phyloP scores from a whole-genome alignment of 768 basidiomycete species.

The Tulasnella sp. region DNA sequence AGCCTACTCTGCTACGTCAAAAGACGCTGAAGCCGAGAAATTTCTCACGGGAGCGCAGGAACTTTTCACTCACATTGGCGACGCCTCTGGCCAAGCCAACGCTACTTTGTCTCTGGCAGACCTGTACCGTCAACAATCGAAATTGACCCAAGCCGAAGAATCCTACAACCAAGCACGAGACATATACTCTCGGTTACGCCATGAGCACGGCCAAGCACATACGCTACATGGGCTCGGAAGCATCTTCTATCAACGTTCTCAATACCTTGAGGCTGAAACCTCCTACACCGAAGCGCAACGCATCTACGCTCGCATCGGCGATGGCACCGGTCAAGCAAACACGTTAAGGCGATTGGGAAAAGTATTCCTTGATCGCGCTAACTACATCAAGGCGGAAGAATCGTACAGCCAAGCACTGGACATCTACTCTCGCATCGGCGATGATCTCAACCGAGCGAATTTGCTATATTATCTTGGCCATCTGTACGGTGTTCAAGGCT shows the following conservation, averaged over 20 bases:
- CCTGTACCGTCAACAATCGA: neutral
- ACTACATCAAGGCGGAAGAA: neutral
- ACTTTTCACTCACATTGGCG: neutral
- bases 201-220: neutral
- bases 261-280: neutral
- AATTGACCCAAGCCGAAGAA: neutral
- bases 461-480: no score
- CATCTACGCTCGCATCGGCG: neutral
- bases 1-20: neutral
- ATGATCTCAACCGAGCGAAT: neutral
- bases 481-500: no score
- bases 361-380: neutral
- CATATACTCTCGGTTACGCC: no score
- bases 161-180: neutral
- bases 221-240: neutral
- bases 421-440: neutral
- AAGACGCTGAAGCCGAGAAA: neutral
- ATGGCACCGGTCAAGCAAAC: neutral
- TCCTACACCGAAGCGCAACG: neutral
- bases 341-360: neutral
- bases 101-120: neutral
- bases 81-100: neutral
- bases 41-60: neutral
- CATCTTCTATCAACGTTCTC: neutral
- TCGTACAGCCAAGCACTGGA: neutral